Conservation (phyloP, 371 early-diverging fungal species). For the Saksenaea oblongispora region DNA sequence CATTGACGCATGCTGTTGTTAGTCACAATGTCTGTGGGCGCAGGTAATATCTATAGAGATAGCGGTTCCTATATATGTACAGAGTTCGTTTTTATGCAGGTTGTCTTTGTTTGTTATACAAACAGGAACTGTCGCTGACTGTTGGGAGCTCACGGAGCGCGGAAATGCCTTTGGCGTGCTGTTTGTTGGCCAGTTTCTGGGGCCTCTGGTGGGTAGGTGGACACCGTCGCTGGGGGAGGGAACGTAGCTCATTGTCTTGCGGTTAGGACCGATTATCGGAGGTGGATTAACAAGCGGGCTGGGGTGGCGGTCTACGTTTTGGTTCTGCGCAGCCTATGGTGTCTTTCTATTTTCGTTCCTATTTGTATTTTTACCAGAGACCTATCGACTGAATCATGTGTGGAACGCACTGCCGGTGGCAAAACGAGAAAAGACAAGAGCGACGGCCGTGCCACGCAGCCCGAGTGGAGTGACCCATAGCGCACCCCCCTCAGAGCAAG, state of each 20-base stretch:
- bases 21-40: constrained; percentile 46
- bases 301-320: constrained; percentile 73
- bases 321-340: constrained; percentile 65
- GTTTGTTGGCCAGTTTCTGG: constrained; percentile 60
- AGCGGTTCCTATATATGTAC: no score
- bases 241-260: no score
- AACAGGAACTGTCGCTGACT: constrained; percentile 38
- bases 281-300: constrained; percentile 37
- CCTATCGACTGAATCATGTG: constrained; percentile 52
- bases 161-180: constrained; percentile 47
- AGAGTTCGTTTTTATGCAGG: background rate
- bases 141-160: constrained; percentile 39
- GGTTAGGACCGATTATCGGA: constrained; percentile 41
- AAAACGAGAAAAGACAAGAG: background rate
- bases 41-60: constrained; percentile 13
- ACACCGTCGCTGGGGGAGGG: no score
- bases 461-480: background rate
- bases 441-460: background rate
- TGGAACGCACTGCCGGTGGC: constrained; percentile 14
- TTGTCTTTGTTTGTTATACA: background rate
- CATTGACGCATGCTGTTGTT: background rate
- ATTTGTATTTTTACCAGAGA: constrained; percentile 70
- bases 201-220: constrained; percentile 47
- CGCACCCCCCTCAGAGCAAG: background rate
- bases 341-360: constrained; percentile 53